These are phyloP conservation scores for Ustilago lituana DNA, from an alignment of 1,284 basidiomycete species.

Conservation along the genomic window DNA sequence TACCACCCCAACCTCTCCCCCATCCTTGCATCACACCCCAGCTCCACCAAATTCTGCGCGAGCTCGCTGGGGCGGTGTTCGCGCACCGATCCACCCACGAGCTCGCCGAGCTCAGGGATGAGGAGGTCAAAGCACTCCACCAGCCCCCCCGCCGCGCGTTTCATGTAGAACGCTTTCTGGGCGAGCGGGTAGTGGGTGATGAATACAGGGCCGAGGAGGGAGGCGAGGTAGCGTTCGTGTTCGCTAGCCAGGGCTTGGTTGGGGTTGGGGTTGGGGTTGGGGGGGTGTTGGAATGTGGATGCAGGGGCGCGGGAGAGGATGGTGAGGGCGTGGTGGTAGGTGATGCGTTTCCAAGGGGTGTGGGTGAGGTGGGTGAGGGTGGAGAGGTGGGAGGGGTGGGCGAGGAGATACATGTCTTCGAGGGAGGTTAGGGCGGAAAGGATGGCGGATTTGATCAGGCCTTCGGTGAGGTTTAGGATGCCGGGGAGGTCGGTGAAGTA, in stretches of 20 bases:
- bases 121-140: conserved; percentile 95
- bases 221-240: conserved; percentile 90
- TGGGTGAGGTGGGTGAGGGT: not conserved
- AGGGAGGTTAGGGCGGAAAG: conserved; percentile 11
- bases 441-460: conserved; percentile 37
- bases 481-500: conserved; percentile 41
- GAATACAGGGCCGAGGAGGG: conserved; percentile 80
- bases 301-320: too few species aligned
- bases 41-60: conserved; percentile 16
- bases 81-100: conserved; percentile 88
- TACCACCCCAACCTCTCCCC: conserved; percentile 54
- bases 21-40: conserved; percentile 1
- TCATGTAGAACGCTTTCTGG: conserved; percentile 98
- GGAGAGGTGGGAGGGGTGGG: not conserved
- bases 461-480: conserved; percentile 51
- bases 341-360: conserved; percentile 76
- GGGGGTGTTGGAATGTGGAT: too few species aligned
- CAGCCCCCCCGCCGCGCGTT: conserved; percentile 68
- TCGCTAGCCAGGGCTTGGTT: conserved; percentile 82
- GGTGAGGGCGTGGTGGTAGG: conserved; percentile 85
- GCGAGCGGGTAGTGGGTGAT: conserved; percentile 85
- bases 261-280: conserved; percentile 72
- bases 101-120: conserved; percentile 86
- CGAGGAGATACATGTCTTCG: conserved; percentile 45
- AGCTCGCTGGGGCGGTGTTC: conserved; percentile 77